phyloP scores from a whole-genome alignment of 495 filamentous ascomycete species.

The Penicillium arizonense region DNA sequence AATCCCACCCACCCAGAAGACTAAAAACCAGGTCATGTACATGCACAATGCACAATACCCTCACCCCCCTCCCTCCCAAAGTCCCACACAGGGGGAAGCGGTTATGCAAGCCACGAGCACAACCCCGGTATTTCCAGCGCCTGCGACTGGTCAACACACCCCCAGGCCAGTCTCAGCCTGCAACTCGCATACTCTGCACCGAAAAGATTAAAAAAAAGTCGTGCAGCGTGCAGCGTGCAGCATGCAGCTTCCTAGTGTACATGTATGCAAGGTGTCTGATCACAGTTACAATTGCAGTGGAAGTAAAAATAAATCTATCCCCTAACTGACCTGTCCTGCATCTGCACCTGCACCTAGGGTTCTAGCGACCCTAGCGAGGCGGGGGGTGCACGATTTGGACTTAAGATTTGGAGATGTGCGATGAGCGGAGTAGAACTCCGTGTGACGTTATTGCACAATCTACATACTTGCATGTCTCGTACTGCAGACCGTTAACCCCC shows the following conservation, averaged over 20 bases:
- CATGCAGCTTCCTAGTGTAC: not conserved
- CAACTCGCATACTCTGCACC: not conserved
- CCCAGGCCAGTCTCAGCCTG: not conserved
- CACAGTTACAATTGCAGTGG: too few relatives aligned
- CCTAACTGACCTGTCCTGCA: too few relatives aligned
- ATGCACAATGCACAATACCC: not conserved
- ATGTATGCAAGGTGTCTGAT: too few relatives aligned
- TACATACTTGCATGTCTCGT: too few relatives aligned
- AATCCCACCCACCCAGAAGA: not conserved
- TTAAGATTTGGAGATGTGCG: too few relatives aligned
- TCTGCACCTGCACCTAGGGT: too few relatives aligned
- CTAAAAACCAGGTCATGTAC: not conserved
- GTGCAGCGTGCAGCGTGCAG: conserved; percentile 2
- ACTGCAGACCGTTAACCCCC: not conserved
- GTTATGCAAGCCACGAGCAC: conserved; percentile 16
- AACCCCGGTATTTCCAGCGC: conserved; percentile 3
- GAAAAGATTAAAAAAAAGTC: not conserved
- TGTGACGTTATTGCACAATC: too few relatives aligned
- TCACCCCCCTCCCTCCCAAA: not conserved
- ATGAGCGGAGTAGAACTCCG: too few relatives aligned
- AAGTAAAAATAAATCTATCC: too few relatives aligned
- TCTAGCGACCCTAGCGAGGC: too few relatives aligned
- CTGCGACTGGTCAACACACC: not conserved
- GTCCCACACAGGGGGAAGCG: conserved; percentile 9
- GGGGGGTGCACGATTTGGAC: too few relatives aligned